A percentile compares a stretch with the other conserved stretches of the same genome.
These are phyloP conservation scores for Actinomucor elegans DNA, from an alignment of 371 early-diverging fungal genomes.

Conservation along the genomic window DNA sequence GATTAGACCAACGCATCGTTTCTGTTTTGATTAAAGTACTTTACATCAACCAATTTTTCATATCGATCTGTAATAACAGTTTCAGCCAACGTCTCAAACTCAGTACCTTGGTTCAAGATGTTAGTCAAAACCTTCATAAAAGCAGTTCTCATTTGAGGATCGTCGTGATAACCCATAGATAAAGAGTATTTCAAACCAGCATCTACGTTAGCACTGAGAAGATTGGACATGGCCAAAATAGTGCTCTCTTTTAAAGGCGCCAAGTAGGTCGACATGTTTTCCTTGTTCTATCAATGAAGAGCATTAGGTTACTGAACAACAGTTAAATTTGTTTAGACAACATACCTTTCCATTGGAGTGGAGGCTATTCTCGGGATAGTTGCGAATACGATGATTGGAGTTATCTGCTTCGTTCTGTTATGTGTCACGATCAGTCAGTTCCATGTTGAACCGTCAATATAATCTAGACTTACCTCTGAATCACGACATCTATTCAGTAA, in stretches of 20 bases:
- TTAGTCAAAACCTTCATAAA: slow-evolving; percentile 93
- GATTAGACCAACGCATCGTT: background rate
- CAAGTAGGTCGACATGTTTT: slow-evolving; percentile 24
- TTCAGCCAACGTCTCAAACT: slow-evolving; percentile 81
- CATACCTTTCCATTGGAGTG: slow-evolving; percentile 11
- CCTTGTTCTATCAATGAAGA: slow-evolving; percentile 8
- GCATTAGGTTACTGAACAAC: background rate
- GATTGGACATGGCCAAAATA: slow-evolving; percentile 83
- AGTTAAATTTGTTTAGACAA: background rate
- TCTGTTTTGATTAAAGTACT: no score
- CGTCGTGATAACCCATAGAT: slow-evolving; percentile 90
- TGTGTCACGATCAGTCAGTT: no score
- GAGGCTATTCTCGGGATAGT: background rate
- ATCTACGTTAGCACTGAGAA: slow-evolving; percentile 89
- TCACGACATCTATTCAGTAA: slow-evolving; percentile 81
- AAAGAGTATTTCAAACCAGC: slow-evolving; percentile 86
- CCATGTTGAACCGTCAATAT: no score
- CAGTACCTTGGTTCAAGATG: slow-evolving; percentile 83
- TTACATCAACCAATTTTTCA: slow-evolving; percentile 72
- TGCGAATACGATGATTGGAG: slow-evolving; percentile 7
- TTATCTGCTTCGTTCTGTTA: slow-evolving; percentile 18
- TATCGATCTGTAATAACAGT: slow-evolving; percentile 73
- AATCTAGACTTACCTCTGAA: slow-evolving; percentile 57
- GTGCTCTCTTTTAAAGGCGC: slow-evolving; percentile 78
- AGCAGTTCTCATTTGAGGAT: slow-evolving; percentile 80